Percentiles rank a stretch among this genome's conserved stretches.
phyloP scores from a whole-genome alignment of 495 filamentous ascomycete species.

The Xylaria scruposa region DNA sequence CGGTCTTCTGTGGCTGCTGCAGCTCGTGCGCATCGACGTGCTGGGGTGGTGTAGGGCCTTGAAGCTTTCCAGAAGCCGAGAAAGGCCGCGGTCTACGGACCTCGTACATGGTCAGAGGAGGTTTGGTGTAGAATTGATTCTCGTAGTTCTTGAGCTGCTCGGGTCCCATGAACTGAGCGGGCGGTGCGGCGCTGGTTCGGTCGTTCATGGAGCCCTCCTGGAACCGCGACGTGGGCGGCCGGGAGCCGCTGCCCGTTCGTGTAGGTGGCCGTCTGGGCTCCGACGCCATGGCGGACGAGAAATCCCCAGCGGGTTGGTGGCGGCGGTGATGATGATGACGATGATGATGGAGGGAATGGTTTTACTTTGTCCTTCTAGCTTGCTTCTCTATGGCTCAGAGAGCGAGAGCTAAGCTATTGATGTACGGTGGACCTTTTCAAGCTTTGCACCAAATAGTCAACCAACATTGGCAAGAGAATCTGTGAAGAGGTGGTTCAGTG shows the following conservation, averaged over 20 bases:
- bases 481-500: slow-evolving; percentile 4
- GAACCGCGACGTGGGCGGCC: slow-evolving; percentile 56
- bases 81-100: slow-evolving; percentile 31
- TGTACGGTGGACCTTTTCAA: not conserved
- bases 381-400: not conserved
- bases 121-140: slow-evolving; percentile 42
- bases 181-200: slow-evolving; percentile 71
- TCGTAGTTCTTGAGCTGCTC: slow-evolving; percentile 49
- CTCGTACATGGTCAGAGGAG: slow-evolving; percentile 8
- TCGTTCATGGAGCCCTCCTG: slow-evolving; percentile 81
- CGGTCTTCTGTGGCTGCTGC: slow-evolving; percentile 1
- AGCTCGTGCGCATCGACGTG: not conserved
- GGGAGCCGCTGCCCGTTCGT: slow-evolving; percentile 55
- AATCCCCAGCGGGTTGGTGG: slow-evolving; percentile 6
- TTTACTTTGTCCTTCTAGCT: no score
- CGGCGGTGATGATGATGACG: slow-evolving; percentile 12
- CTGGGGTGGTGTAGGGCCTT: not conserved
- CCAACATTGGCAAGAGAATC: not conserved
- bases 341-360: slow-evolving; percentile 8
- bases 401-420: not conserved
- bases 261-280: slow-evolving; percentile 31
- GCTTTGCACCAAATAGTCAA: not conserved
- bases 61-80: slow-evolving; percentile 26
- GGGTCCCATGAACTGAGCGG: slow-evolving; percentile 64
- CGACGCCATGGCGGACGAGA: slow-evolving; percentile 32